Evolutionary conservation across 2,329 filamentous ascomycete genomes (phyloP), one percentile per base, ranked within the genome.

Genomic region (Teratosphaeria epicoccoides): DNA sequence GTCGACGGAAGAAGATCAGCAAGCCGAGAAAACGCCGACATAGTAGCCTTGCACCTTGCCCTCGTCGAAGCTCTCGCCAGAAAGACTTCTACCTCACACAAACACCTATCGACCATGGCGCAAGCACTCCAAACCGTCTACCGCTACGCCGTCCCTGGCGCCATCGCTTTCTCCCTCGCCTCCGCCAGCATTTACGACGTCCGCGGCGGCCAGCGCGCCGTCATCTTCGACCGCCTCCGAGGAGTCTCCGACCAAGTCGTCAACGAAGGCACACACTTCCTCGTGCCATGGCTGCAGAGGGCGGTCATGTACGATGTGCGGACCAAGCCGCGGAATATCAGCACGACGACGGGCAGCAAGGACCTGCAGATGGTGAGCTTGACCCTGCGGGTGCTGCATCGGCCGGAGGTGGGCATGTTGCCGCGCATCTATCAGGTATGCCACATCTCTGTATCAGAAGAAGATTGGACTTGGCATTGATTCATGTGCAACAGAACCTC

Each of bases 311-410:
- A 95, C 70, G 93, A 98, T 75, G 93, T 98, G 60, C 85, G 93
- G 58, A 98, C 94, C 52, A 94, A 95, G 80, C 93, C 93, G 56
- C 82, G 93, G 68, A 97, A 95, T 71, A 97, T 98, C 70, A 88
- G 87, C 60, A 98, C 93, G 24, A 98, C 93, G 23, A 98, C 93
- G 11, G 93, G 93, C 53, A 91, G 85, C 80, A 98, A 98, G 82
- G 93, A 98, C 75, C 73, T 98, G 78, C 93, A 98, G 77, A 98
- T 98, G 93, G 93, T 98, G 66, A 96, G 89, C 79, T 80, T 98
- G 78, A 98, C 93, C 50, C 79, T 98, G 69, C 82, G 93, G 72
- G 93, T 98, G 59, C 74, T 98, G 71, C 91, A 97, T 75, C 81
- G 94, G 63, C 93, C 94, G 5, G 91, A 95, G 52, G 91, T 98